A percentile compares a stretch with the other conserved stretches of the same genome.
phyloP scores from a whole-genome alignment of 192 early-diverging fungal species.

The Kickxella alabastrina region DNA sequence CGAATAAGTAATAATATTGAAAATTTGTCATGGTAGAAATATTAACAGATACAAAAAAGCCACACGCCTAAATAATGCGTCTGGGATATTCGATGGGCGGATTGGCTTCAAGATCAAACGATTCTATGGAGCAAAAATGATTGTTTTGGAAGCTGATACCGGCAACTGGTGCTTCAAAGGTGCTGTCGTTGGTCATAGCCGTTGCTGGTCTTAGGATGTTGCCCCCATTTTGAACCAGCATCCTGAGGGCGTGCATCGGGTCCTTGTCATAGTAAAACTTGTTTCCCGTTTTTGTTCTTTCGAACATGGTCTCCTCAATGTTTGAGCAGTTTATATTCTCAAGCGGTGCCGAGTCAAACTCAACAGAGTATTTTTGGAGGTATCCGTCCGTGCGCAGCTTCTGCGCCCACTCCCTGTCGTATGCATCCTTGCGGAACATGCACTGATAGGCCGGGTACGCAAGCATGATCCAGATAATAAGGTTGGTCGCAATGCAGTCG shows the following conservation, averaged over 20 bases:
- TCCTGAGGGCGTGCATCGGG: slow-evolving; percentile 12
- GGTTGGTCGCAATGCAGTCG: slow-evolving; percentile 5
- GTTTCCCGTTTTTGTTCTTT: slow-evolving; percentile 6
- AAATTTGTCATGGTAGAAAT: neutral
- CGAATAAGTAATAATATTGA: neutral
- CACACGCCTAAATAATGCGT: slow-evolving; percentile 10
- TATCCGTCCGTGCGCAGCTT: slow-evolving; percentile 22
- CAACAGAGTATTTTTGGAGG: slow-evolving; percentile 11
- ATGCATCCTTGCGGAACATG: slow-evolving; percentile 11
- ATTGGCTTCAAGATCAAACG: slow-evolving; percentile 3
- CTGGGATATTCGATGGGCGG: neutral
- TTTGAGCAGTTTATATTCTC: slow-evolving; percentile 11
- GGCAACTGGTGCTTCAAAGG: slow-evolving; percentile 3
- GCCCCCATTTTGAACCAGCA: slow-evolving; percentile 12
- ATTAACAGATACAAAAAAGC: neutral
- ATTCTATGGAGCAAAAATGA: slow-evolving; percentile 4
- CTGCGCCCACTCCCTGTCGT: slow-evolving; percentile 21
- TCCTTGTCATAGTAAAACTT: slow-evolving; percentile 9
- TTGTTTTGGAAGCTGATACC: slow-evolving; percentile 4
- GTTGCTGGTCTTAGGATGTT: slow-evolving; percentile 1
- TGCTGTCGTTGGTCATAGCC: neutral
- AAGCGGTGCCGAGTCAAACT: neutral
- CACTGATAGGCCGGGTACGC: slow-evolving; percentile 20
- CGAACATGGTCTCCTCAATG: slow-evolving; percentile 5
- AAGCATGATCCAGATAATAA: slow-evolving; percentile 22